A percentile compares a stretch with the other conserved stretches of the same genome.
Conservation (phyloP, 257 asterid species). For the Primulina tabacum region DNA sequence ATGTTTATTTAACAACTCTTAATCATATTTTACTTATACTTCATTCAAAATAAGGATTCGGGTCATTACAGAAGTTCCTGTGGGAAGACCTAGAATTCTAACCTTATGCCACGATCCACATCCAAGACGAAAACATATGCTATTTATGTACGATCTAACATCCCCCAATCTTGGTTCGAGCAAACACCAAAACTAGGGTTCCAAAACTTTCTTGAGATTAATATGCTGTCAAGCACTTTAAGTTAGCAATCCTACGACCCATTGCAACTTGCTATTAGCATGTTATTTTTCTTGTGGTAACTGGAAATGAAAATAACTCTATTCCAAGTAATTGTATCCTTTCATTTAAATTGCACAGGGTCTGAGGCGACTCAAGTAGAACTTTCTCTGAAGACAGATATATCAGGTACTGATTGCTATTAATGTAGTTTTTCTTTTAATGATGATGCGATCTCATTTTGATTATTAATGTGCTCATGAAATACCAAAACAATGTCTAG, state of each 20-base stretch:
- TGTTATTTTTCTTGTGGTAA: conserved; percentile 16
- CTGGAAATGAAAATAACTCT: neutral
- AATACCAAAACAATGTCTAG: neutral
- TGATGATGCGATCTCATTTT: neutral
- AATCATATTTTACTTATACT: no score
- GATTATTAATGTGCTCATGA: neutral
- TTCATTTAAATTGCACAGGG: conserved; percentile 34
- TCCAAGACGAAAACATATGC: neutral
- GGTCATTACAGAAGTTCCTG: no score
- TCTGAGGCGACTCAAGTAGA: conserved; percentile 57
- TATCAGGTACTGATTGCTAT: conserved; percentile 33
- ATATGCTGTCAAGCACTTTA: no score
- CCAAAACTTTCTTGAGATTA: no score
- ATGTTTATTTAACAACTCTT: no score
- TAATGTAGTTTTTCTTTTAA: conserved; percentile 1
- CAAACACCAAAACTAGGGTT: no score
- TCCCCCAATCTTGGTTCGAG: neutral
- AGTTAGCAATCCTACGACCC: no score
- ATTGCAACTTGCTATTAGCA: neutral
- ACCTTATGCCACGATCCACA: neutral
- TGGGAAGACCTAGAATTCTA: neutral
- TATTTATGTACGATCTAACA: neutral
- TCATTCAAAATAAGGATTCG: no score
- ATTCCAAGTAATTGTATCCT: conserved; percentile 14
- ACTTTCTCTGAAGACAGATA: conserved; percentile 16